Evolutionary conservation across 352 stramenopile species (phyloP).

Genomic region (Globisporangium parvum): DNA sequence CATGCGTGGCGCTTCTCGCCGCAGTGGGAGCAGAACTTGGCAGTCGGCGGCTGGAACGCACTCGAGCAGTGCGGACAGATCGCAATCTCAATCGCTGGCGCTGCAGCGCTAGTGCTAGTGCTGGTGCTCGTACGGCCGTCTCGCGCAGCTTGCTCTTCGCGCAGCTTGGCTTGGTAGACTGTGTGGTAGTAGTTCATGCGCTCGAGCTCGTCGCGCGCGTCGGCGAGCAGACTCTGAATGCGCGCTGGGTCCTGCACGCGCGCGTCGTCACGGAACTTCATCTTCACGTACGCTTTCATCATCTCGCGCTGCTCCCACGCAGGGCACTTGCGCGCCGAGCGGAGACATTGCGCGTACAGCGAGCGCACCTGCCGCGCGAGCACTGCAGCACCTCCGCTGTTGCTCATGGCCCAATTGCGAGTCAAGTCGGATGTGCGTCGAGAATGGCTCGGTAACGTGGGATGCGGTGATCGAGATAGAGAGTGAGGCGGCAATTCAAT

Average conservation of each 20-base stretch:
- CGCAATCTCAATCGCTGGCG: conserved; percentile 1
- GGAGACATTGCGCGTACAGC: conserved; percentile 71
- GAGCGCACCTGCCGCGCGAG: conserved; percentile 36
- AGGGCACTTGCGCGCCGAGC: conserved; percentile 63
- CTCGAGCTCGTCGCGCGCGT: conserved; percentile 69
- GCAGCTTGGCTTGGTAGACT: conserved; percentile 65
- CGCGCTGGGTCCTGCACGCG: conserved; percentile 42
- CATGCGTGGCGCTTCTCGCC: conserved; percentile 36
- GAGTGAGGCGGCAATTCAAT: not conserved
- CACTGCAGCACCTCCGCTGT: not conserved
- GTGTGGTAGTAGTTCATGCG: conserved; percentile 87
- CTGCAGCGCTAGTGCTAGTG: not conserved
- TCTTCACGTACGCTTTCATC: conserved; percentile 72
- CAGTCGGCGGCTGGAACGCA: conserved; percentile 35
- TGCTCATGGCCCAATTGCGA: not conserved
- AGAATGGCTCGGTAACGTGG: no score
- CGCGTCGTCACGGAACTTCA: conserved; percentile 71
- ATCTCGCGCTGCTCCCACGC: conserved; percentile 80
- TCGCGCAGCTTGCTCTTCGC: conserved; percentile 13
- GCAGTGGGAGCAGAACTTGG: conserved; percentile 75
- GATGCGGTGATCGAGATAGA: no score
- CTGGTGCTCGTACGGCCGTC: not conserved
- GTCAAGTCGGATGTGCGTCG: not conserved
- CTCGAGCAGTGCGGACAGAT: conserved; percentile 36
- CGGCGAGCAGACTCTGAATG: conserved; percentile 46